Base-by-base conservation (phyloP, 805 yeast genomes). In the Sugiyamaella qingdaonensis region DNA sequence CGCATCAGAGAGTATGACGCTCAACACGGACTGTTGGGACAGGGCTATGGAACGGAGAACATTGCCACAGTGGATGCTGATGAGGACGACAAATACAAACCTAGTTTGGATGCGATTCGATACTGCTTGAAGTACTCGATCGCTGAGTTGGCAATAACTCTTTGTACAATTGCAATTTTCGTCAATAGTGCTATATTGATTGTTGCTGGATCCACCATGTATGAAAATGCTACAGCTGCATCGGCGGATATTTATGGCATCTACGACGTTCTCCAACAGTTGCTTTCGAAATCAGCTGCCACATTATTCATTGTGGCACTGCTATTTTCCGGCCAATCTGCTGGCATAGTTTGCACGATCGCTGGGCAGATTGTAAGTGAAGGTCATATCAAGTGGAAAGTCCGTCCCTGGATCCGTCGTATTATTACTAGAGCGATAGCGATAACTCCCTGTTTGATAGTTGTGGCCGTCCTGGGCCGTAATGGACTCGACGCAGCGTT, bases 301-400 rank as follows among this genome's bases (percentile, higher is more conserved):
- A 82, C 88, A 0, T 69, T 89, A 0, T 91, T 91, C 70, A 89
- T 89, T 78, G 67, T 88, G 50, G 97, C 97, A 0, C 74, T 91
- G 61, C 72, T 91, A 37, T 79, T 87, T 54, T 85, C 94, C 54
- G 97, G 97, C 4, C 90, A 87, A 63, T 85, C 91, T 45, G 96
- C 97, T 0, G 96, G 97, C 47, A 82, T 91, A 42, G 91, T 90
- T 1, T 90, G 97, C 67, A 91, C 97, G 0, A 85, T 91, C 72
- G 88, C 95, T 0, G 97, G 97, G 9, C 95, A 91, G 68, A 83
- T 91, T 61, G 96, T 91, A 1, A 80, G 89, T 60, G 97, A 91
- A 67, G 97, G 97, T 0, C 92, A 88, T 63, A 73, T 91, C 37
- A 78, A 83, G 50, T 90, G 97, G 96, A 81, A 78, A 1, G 59